These are phyloP conservation scores for Tolypocladium pustulatum DNA, from an alignment of 2,329 filamentous ascomycete genomes.

Conservation along the genomic window DNA sequence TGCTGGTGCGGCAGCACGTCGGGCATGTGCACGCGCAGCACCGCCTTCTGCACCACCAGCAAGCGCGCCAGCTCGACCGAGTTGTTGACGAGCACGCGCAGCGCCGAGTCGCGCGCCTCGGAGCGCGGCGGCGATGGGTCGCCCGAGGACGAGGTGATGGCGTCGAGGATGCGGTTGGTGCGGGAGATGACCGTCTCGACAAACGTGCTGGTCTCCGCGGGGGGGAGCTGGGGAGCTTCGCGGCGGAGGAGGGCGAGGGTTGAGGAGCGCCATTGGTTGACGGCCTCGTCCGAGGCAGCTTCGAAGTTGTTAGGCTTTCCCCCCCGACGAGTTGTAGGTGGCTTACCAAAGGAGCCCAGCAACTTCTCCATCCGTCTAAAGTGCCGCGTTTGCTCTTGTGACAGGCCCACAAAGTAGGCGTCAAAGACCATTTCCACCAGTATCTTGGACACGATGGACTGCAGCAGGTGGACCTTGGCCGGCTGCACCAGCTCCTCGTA, in stretches of 20 bases:
- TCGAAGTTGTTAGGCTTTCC: background rate
- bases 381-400: constrained; percentile 39
- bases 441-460: constrained; percentile 49
- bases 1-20: constrained; percentile 39
- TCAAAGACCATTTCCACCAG: constrained; percentile 52
- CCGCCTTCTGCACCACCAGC: constrained; percentile 47
- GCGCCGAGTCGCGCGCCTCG: constrained; percentile 37
- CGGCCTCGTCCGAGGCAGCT: constrained; percentile 36
- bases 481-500: constrained; percentile 42
- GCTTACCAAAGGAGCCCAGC: constrained; percentile 30
- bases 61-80: constrained; percentile 46
- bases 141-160: constrained; percentile 28
- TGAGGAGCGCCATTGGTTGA: constrained; percentile 58
- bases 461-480: constrained; percentile 51
- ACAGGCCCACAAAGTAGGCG: constrained; percentile 53
- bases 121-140: constrained; percentile 9
- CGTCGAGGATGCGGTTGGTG: constrained; percentile 38
- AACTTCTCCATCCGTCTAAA: constrained; percentile 39
- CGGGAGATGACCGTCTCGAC: constrained; percentile 32
- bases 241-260: constrained; percentile 50
- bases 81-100: constrained; percentile 41
- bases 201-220: constrained; percentile 31
- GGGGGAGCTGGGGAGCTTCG: constrained; percentile 35
- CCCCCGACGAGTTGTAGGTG: background rate
- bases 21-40: constrained; percentile 46